These are phyloP conservation scores for Botrytis squamosa DNA, from an alignment of 2,329 filamentous ascomycete species.

Conservation along the genomic window DNA sequence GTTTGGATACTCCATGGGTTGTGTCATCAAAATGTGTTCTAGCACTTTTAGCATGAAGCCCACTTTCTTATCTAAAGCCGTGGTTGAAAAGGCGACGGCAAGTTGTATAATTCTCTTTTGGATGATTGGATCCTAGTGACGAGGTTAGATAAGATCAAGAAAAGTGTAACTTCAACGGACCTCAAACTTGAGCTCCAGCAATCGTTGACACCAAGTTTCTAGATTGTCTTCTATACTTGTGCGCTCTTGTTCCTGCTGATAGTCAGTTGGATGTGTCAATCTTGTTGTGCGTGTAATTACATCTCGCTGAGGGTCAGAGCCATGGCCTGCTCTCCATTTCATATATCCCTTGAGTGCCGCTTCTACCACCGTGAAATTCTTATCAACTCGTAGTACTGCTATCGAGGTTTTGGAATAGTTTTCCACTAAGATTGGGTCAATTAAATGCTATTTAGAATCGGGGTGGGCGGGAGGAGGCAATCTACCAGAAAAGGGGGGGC, in stretches of 20 bases:
- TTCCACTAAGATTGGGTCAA: conserved; percentile 42
- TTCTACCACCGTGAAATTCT: conserved; percentile 86
- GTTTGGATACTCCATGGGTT: conserved; percentile 69
- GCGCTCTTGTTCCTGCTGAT: conserved; percentile 48
- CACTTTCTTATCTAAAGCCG: conserved; percentile 72
- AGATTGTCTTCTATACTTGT: conserved; percentile 61
- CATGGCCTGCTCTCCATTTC: conserved; percentile 65
- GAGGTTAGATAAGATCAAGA: conserved; percentile 24
- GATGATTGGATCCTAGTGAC: conserved; percentile 67
- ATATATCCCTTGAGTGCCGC: conserved; percentile 84
- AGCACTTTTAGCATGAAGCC: conserved; percentile 85
- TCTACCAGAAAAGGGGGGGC: conserved; percentile 64
- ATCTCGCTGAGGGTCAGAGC: conserved; percentile 49
- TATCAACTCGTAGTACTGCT: conserved; percentile 77
- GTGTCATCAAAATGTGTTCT: conserved; percentile 85
- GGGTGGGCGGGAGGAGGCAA: conserved; percentile 30
- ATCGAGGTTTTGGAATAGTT: conserved; percentile 68
- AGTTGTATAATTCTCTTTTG: conserved; percentile 78
- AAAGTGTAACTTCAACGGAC: conserved; percentile 23
- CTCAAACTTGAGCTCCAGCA: conserved; percentile 71
- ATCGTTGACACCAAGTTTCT: conserved; percentile 69
- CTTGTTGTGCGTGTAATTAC: conserved; percentile 23
- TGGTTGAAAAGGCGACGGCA: conserved; percentile 80
- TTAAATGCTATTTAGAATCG: conserved; percentile 5
- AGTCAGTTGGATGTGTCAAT: conserved; percentile 28